Conservation (phyloP, 768 basidiomycete species). For the Trametes cubensis region DNA sequence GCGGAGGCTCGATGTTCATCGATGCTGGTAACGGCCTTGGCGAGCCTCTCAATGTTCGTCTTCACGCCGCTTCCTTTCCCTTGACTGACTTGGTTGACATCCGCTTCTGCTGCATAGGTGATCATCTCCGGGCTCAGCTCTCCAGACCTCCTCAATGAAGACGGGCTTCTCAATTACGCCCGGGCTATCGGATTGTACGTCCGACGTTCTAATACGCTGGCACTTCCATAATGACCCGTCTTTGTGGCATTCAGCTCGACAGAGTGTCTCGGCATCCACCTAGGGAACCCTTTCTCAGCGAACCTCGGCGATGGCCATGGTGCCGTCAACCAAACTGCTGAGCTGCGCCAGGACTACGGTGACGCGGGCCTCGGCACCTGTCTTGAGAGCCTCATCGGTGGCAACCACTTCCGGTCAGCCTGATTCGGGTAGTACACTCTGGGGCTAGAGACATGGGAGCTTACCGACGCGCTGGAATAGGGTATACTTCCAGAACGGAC, state of each 20-base stretch:
- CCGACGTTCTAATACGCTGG: not conserved
- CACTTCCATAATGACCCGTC: constrained; percentile 24
- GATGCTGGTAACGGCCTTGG: constrained; percentile 43
- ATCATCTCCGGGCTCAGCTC: constrained; percentile 71
- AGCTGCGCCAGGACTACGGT: constrained; percentile 49
- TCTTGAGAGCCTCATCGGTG: constrained; percentile 47
- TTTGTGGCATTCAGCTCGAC: constrained; percentile 42
- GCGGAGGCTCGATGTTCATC: constrained; percentile 49
- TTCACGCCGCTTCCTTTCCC: not conserved
- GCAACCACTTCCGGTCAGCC: constrained; percentile 50
- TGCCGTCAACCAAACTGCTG: constrained; percentile 45
- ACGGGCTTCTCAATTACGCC: constrained; percentile 61
- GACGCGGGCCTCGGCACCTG: constrained; percentile 44
- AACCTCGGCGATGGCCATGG: constrained; percentile 55
- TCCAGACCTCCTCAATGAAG: constrained; percentile 54
- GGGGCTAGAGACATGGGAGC: too few species aligned
- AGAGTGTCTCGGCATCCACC: constrained; percentile 44
- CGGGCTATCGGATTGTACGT: constrained; percentile 65
- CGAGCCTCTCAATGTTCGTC: constrained; percentile 48
- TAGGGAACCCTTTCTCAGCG: constrained; percentile 42
- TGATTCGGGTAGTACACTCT: too few species aligned
- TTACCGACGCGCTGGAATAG: constrained; percentile 53
- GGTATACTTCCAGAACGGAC: constrained; percentile 61
- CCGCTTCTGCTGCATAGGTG: constrained; percentile 38
- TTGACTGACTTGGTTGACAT: not conserved